Evolutionary conservation across 2,329 filamentous ascomycete species (phyloP), one percentile per base, ranked within the genome.

Genomic region (Sarocladium brachiariae): DNA sequence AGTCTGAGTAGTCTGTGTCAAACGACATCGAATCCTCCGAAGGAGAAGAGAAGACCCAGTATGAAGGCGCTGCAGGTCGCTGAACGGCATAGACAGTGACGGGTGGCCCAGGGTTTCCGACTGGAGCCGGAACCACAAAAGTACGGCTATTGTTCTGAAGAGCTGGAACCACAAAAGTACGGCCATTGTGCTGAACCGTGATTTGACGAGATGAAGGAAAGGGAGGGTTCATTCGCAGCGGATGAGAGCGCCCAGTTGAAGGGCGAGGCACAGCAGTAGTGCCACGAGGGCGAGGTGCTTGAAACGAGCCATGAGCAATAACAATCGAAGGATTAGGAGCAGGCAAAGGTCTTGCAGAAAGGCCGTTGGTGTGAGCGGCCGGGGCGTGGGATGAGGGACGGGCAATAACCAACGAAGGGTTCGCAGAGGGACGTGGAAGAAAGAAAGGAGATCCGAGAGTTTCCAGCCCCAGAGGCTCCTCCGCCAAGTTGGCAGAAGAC

Each of bases 261-360:
- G 39, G 21, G 4, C 8, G 7, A 9, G 23, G 21, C 4, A 11
- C 21, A 35, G 7, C 18, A 35, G 33, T 8, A 35, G 33, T 9
- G 33, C 14, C 18, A n/a, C 33, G 33, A 39, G 34, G 34, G 18
- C 34, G 34, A 37, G 37, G 37, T 8, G 37, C 37, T 19, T 39
- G 37, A 39, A 39, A 39, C 19, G 37, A 39, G 18, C 37, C 37
- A 21, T 39, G 37, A 39, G 37, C 37, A 39, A 39, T 39, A 8
- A 39, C 37, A 16, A 39, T n/a, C 8, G 10, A n/a, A n/a, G n/a
- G n/a, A n/a, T n/a, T n/a, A n/a, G 27, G 27, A 30, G 13, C 27
- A 30, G 27, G 27, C 7, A 30, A 13, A 13, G 27, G 27, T 30
- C 27, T 13, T 30, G n/a, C n/a, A n/a, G n/a, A n/a, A n/a, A n/a